Evolutionary conservation across 345 rosid species (phyloP).

Genomic region (Kernera saxatilis): DNA sequence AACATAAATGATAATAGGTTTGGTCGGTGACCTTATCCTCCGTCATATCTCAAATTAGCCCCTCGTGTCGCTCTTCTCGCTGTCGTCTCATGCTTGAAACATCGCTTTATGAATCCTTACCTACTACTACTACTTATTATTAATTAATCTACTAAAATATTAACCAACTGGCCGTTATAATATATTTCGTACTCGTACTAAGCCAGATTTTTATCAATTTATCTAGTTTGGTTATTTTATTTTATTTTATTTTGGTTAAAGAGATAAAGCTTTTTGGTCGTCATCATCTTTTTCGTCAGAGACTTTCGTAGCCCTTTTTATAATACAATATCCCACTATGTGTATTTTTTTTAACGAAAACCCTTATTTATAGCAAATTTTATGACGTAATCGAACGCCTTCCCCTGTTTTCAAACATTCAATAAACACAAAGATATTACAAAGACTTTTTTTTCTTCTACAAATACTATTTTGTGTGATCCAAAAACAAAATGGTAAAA

Average conservation of each 20-base stretch:
- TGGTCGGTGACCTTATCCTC: slow-evolving; percentile 32
- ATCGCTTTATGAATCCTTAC: slow-evolving; percentile 12
- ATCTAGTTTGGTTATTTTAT: no score
- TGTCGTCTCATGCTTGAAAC: slow-evolving; percentile 12
- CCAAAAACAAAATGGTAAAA: not conserved
- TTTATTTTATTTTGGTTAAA: no score
- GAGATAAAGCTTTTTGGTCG: no score
- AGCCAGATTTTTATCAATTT: no score
- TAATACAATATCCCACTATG: no score
- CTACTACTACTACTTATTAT: slow-evolving; percentile 4
- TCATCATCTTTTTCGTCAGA: no score
- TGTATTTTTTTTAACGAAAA: no score
- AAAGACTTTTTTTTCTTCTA: not conserved
- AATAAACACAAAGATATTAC: not conserved
- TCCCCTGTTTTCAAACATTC: not conserved
- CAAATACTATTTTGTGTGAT: not conserved
- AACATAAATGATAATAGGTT: not conserved
- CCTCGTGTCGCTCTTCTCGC: slow-evolving; percentile 22
- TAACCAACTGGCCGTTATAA: not conserved
- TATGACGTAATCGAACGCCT: not conserved
- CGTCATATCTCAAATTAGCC: slow-evolving; percentile 12
- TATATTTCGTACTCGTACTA: no score
- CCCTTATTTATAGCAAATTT: not conserved
- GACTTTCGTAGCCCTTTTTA: no score
- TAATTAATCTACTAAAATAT: not conserved